Conservation (phyloP, 768 basidiomycete genomes). For the Podaxis carcinomalis region DNA sequence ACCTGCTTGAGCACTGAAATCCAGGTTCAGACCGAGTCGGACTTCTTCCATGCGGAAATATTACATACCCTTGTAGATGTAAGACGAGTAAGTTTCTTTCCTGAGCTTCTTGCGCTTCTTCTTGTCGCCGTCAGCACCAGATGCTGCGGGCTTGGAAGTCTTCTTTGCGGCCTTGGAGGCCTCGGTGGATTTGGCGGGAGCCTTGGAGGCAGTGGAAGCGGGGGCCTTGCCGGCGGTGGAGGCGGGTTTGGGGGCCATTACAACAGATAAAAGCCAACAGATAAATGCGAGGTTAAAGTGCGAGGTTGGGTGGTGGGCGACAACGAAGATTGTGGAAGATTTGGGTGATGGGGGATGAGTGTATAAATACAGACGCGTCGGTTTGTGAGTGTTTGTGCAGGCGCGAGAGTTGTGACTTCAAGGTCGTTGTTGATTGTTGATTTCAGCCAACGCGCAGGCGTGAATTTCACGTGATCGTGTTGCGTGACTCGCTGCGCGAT, state of each 20-base stretch:
- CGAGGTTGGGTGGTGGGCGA: conserved; percentile 20
- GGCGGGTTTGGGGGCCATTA: conserved; percentile 78
- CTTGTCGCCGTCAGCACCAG: conserved; percentile 71
- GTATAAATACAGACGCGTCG: conserved; percentile 13
- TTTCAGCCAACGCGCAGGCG: background rate
- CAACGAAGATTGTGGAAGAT: conserved; percentile 3
- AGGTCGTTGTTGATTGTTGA: conserved; percentile 13
- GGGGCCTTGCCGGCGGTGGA: conserved; percentile 81
- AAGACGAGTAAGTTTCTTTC: conserved; percentile 92
- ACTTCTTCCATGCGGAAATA: background rate
- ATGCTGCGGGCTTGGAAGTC: conserved; percentile 51
- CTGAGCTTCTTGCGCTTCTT: conserved; percentile 84
- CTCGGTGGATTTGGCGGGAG: conserved; percentile 63
- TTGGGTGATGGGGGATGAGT: background rate
- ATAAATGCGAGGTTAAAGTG: background rate
- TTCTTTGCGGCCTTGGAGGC: conserved; percentile 77
- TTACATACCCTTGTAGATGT: conserved; percentile 84
- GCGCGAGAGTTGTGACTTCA: background rate
- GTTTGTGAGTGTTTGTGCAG: conserved; percentile 8
- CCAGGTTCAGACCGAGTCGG: background rate
- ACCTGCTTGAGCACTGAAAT: conserved; percentile 56
- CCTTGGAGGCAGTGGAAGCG: conserved; percentile 66
- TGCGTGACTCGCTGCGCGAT: conserved; percentile 17
- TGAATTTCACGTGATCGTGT: background rate
- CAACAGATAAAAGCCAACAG: background rate